Conservation (phyloP, 2,329 filamentous ascomycete genomes). For the Raffaelea arxii region DNA sequence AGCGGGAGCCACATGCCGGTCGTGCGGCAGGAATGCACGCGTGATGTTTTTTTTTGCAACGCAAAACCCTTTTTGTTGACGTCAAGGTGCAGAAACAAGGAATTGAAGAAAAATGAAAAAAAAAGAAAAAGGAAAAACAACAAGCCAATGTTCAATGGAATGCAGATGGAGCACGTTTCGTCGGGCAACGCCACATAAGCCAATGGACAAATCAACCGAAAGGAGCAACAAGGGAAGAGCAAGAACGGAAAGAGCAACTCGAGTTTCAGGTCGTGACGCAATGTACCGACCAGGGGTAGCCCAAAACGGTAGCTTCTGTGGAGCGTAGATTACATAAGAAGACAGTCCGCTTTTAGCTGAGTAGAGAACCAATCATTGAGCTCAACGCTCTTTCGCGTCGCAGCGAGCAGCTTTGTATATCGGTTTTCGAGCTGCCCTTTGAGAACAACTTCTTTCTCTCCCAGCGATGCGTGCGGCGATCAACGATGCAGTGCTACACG, state of each 20-base stretch:
- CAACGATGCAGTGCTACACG: conserved; percentile 87
- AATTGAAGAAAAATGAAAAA: too few species aligned
- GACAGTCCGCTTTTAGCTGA: background rate
- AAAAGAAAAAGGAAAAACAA: too few species aligned
- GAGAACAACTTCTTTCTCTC: conserved; percentile 9
- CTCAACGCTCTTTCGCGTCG: conserved; percentile 2
- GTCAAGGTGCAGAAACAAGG: too few species aligned
- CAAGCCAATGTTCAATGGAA: too few species aligned
- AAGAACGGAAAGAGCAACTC: background rate
- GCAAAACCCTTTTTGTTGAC: too few species aligned
- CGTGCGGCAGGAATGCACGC: background rate
- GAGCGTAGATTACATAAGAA: background rate
- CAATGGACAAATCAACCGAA: background rate
- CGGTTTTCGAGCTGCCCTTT: too few species aligned
- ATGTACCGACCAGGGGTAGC: conserved; percentile 2
- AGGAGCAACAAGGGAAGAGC: background rate
- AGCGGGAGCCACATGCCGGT: background rate
- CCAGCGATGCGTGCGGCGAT: too few species aligned
- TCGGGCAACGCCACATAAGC: too few species aligned
- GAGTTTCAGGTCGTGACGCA: conserved; percentile 11
- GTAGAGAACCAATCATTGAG: conserved; percentile 7
- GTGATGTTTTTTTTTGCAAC: too few species aligned
- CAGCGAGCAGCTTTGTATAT: too few species aligned
- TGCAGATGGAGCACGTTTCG: too few species aligned
- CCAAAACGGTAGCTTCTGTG: conserved; percentile 9